Conservation (phyloP, 2,329 filamentous ascomycete species). For the Leptographium lundbergii region DNA sequence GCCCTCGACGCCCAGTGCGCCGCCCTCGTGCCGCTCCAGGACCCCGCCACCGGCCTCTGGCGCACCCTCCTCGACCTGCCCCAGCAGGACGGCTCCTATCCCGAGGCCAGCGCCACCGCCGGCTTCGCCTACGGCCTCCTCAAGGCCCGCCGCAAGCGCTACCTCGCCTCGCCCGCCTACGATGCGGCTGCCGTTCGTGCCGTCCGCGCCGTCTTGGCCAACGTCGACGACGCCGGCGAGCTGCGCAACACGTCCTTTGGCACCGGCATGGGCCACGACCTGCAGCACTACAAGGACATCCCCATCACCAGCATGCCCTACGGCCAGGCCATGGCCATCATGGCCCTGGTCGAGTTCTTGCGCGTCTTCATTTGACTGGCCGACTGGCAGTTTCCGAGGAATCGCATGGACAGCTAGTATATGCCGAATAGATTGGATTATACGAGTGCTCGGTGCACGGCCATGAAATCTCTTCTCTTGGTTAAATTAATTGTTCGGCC, state of each 20-base stretch:
- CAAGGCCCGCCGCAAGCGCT: conserved; percentile 58
- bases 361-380: conserved; percentile 19
- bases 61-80: conserved; percentile 59
- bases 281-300: conserved; percentile 70
- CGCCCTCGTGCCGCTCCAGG: conserved; percentile 50
- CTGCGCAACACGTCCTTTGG: conserved; percentile 65
- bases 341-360: conserved; percentile 64
- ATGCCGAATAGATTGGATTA: neutral
- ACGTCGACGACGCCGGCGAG: conserved; percentile 56
- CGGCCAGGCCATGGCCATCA: conserved; percentile 74
- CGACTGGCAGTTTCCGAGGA: too few relatives aligned
- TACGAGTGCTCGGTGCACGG: too few relatives aligned
- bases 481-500: neutral
- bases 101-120: conserved; percentile 65
- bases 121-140: conserved; percentile 72
- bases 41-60: conserved; percentile 50
- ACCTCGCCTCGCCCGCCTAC: conserved; percentile 44
- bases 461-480: too few relatives aligned
- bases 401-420: too few relatives aligned
- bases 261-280: conserved; percentile 59
- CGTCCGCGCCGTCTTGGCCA: conserved; percentile 51
- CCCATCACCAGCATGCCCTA: conserved; percentile 71
- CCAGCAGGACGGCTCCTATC: conserved; percentile 55
- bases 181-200: conserved; percentile 50
- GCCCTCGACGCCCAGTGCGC: conserved; percentile 58